Conservation (phyloP, 2,329 filamentous ascomycete species). For the Cercospora sp. region DNA sequence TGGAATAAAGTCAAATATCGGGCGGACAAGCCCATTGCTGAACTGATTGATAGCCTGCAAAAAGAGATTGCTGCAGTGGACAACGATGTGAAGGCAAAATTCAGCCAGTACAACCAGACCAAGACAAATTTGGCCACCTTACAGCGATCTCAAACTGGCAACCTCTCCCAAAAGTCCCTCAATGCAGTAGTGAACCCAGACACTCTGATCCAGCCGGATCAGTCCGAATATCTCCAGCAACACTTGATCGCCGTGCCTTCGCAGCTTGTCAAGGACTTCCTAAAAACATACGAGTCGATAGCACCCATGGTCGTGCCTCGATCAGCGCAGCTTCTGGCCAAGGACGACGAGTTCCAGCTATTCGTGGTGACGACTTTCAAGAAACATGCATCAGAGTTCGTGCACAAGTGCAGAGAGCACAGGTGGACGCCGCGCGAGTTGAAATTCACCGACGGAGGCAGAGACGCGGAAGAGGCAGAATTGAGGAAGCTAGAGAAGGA, state of each 20-base stretch:
- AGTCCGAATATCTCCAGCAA: slow-evolving; percentile 92
- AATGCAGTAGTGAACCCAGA: slow-evolving; percentile 79
- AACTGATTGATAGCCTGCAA: slow-evolving; percentile 82
- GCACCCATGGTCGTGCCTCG: slow-evolving; percentile 91
- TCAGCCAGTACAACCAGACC: slow-evolving; percentile 88
- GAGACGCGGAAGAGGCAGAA: slow-evolving; percentile 85
- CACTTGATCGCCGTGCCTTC: slow-evolving; percentile 87
- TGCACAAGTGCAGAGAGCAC: slow-evolving; percentile 87
- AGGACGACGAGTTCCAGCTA: slow-evolving; percentile 86
- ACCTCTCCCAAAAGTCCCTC: slow-evolving; percentile 90
- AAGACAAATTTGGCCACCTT: slow-evolving; percentile 80
- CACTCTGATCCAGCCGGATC: slow-evolving; percentile 72
- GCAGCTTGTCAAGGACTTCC: slow-evolving; percentile 79
- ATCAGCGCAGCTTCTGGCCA: slow-evolving; percentile 74
- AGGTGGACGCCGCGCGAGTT: slow-evolving; percentile 95
- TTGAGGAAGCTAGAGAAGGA: slow-evolving; percentile 78
- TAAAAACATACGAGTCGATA: slow-evolving; percentile 84
- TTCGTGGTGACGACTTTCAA: slow-evolving; percentile 92
- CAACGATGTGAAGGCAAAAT: slow-evolving; percentile 93
- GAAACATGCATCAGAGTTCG: slow-evolving; percentile 82
- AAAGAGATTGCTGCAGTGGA: slow-evolving; percentile 93
- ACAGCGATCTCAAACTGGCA: slow-evolving; percentile 88
- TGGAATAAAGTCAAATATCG: slow-evolving; percentile 99
- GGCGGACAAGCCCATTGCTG: slow-evolving; percentile 82
- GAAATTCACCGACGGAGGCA: slow-evolving; percentile 86